These are phyloP conservation scores for Pleurotus tuoliensis DNA, from an alignment of 768 basidiomycete species.

Conservation along the genomic window DNA sequence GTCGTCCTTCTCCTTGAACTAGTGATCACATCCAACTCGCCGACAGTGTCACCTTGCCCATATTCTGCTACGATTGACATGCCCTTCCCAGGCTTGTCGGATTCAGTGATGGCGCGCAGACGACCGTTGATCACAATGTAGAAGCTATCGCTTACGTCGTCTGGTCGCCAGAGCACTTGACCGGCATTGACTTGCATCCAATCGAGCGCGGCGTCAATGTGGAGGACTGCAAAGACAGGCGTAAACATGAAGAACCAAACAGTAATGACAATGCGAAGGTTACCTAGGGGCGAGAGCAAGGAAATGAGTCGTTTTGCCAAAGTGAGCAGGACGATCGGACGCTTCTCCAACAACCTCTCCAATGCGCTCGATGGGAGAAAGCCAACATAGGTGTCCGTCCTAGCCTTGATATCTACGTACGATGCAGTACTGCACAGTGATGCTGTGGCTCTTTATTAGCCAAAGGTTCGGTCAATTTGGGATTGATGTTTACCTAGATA, in stretches of 20 bases:
- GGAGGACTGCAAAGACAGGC: slow-evolving; percentile 58
- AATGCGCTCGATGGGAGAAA: slow-evolving; percentile 87
- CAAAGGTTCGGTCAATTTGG: not conserved
- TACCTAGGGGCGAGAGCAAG: slow-evolving; percentile 87
- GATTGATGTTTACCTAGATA: slow-evolving; percentile 66
- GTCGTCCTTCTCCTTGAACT: slow-evolving; percentile 83
- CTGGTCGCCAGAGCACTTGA: slow-evolving; percentile 90
- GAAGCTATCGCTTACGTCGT: slow-evolving; percentile 90
- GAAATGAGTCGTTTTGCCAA: slow-evolving; percentile 96
- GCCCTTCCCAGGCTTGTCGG: slow-evolving; percentile 51
- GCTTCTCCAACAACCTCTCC: slow-evolving; percentile 86
- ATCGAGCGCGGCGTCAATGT: slow-evolving; percentile 94
- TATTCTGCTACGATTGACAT: slow-evolving; percentile 89
- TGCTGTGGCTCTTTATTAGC: slow-evolving; percentile 36
- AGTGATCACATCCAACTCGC: slow-evolving; percentile 97
- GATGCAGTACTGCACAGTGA: slow-evolving; percentile 89
- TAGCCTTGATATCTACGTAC: slow-evolving; percentile 95
- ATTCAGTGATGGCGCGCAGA: slow-evolving; percentile 83
- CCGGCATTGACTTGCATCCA: slow-evolving; percentile 98
- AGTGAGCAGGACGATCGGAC: slow-evolving; percentile 93
- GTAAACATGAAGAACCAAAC: not conserved
- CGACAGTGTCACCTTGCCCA: slow-evolving; percentile 95
- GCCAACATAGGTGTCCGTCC: slow-evolving; percentile 98
- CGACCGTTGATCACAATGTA: slow-evolving; percentile 99
- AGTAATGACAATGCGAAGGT: slow-evolving; percentile 15